Evolutionary conservation across 2,329 filamentous ascomycete genomes (phyloP).

Genomic region (Exophiala alcalophila): DNA sequence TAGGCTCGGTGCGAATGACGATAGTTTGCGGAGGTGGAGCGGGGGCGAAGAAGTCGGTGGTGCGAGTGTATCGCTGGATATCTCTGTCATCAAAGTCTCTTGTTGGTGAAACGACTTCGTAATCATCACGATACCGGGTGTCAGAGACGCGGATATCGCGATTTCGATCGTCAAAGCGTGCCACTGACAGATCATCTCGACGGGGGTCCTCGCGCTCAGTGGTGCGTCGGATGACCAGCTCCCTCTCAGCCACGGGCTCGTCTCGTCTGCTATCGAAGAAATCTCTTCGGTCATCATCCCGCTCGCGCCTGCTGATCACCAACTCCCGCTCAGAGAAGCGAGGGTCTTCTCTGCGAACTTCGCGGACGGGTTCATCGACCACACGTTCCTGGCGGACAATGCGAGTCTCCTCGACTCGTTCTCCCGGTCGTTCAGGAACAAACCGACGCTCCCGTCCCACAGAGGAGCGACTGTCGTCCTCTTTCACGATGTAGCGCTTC

Average conservation of each 20-base stretch:
- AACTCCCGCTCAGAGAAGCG: constrained; percentile 25
- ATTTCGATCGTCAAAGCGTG: constrained; percentile 37
- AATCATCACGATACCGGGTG: constrained; percentile 43
- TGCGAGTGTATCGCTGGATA: constrained; percentile 52
- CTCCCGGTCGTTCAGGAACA: constrained; percentile 41
- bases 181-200: constrained; percentile 41
- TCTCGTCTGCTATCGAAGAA: constrained; percentile 38
- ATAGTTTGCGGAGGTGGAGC: constrained; percentile 46
- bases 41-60: constrained; percentile 52
- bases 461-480: constrained; percentile 42
- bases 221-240: constrained; percentile 46
- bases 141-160: constrained; percentile 43
- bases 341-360: constrained; percentile 30
- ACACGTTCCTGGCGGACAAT: constrained; percentile 42
- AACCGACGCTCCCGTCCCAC: constrained; percentile 33
- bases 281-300: constrained; percentile 30
- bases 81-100: constrained; percentile 38
- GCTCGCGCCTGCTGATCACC: constrained; percentile 25
- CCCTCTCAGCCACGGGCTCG: constrained; percentile 38
- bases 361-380: constrained; percentile 33
- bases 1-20: constrained; percentile 54
- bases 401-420: constrained; percentile 44
- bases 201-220: constrained; percentile 51
- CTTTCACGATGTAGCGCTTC: constrained; percentile 55
- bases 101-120: constrained; percentile 39